Conservation (phyloP, 2,329 filamentous ascomycete genomes). For the Exophiala xenobiotica region DNA sequence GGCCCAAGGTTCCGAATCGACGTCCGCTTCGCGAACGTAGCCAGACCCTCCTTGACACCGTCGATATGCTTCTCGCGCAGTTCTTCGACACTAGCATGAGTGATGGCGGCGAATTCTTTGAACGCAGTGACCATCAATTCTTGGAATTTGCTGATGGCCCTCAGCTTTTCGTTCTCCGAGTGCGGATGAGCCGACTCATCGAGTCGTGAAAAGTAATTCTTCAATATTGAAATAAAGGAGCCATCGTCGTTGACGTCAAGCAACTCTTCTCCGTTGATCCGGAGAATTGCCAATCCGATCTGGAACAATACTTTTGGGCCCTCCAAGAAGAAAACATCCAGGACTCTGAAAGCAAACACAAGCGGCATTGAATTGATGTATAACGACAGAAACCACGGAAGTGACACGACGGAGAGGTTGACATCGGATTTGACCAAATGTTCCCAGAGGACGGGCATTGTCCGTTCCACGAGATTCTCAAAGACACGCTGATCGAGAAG, state of each 20-base stretch:
- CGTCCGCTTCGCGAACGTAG: constrained; percentile 94
- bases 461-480: constrained; percentile 96
- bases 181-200: constrained; percentile 95
- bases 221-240: constrained; percentile 93
- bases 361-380: constrained; percentile 99
- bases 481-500: constrained; percentile 96
- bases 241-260: constrained; percentile 92
- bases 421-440: constrained; percentile 97
- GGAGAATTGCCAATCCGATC: constrained; percentile 90
- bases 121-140: constrained; percentile 99
- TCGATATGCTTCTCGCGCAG: constrained; percentile 90
- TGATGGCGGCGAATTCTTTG: constrained; percentile 95
- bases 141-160: constrained; percentile 92
- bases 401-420: constrained; percentile 91
- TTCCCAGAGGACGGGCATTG: constrained; percentile 97
- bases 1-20: constrained; percentile 93
- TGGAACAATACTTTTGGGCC: constrained; percentile 97
- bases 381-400: constrained; percentile 96
- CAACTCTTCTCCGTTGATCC: constrained; percentile 95
- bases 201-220: constrained; percentile 87
- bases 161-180: constrained; percentile 90
- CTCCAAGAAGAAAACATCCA: constrained; percentile 98
- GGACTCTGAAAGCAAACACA: constrained; percentile 91
- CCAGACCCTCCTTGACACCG: constrained; percentile 89
- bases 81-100: constrained; percentile 86